A percentile compares a stretch with the other conserved stretches of the same genome.
These are phyloP conservation scores for Umbellularia californica DNA, from an alignment of 164 flowering plant genomes.

Conservation along the genomic window DNA sequence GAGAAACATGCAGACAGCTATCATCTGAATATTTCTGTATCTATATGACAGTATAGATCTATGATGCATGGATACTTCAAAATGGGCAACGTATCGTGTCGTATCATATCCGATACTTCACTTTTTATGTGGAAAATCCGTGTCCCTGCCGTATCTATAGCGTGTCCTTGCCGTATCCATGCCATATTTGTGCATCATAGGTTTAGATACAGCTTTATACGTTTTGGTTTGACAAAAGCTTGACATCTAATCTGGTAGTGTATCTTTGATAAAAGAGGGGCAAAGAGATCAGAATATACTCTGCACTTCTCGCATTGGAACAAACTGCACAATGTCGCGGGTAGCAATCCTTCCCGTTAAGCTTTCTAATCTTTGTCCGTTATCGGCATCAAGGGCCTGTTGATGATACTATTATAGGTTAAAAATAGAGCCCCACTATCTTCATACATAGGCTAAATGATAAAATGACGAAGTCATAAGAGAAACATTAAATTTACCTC, in stretches of 20 bases:
- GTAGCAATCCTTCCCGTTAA: conserved; percentile 79
- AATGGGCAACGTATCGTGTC: no score
- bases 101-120: no score
- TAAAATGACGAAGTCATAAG: background rate
- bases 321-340: conserved; percentile 22
- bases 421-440: background rate
- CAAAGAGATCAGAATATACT: conserved; percentile 7
- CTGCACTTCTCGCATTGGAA: conserved; percentile 18
- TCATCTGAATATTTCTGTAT: no score
- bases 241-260: background rate
- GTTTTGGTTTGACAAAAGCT: no score
- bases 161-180: no score
- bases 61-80: no score
- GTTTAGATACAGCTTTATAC: no score
- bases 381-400: conserved; percentile 91
- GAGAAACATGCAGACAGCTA: no score
- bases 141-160: no score
- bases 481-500: conserved; percentile 46
- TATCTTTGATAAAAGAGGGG: background rate
- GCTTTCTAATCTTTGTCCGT: conserved; percentile 64
- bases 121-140: no score
- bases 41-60: no score
- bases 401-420: background rate
- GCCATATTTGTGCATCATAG: no score
- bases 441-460: background rate